Base-by-base conservation (phyloP, 2,329 filamentous ascomycete genomes). In the Salinomyces thailandicus region DNA sequence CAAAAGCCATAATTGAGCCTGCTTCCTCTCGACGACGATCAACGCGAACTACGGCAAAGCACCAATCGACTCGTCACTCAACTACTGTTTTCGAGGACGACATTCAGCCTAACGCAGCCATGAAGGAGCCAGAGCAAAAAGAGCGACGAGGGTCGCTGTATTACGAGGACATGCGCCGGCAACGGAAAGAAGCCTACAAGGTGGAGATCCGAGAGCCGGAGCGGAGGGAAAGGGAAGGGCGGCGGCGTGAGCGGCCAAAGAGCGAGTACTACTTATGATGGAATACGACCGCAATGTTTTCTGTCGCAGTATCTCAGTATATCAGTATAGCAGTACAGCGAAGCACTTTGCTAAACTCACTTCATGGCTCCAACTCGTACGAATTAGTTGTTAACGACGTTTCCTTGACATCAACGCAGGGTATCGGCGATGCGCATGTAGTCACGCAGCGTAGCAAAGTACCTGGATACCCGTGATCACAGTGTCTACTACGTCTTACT, bases 161-260 rank as follows among this genome's bases (percentile, higher is more conserved):
- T 50, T 59, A 58, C 38, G 51, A 59, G 38, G 62, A 64, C 38
- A 32, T 60, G 16, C 55, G 58, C 31, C 53, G 55, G 20, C 57
- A 57, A 42, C 53, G 55, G 32, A 36, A 35, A 24, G 52, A 55
- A 39, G 48, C 50, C 37, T 64, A 64, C 54, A 50, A 51, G 24
- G 58, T 63, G 36, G 61, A 64, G 42, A 55, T 63, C 43, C 59
- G 62, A 22, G 57, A 63, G 47, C 61, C 62, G 19, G 36, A 40
- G n/a, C 20, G 37, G 7, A 32, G 40, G 16, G 29, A 33, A 3
- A 24, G 33, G 22, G 38, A 40, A 17, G 15, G 15, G 9, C 15
- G 17, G 30, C 14, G 17, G 17, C 12, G 32, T 8, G 32, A 34
- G 30, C 27, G 33, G 24, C 34, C 28, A 4, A 16, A 16, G n/a